Base-by-base conservation (phyloP, 2,329 filamentous ascomycete species). In the Fusarium anguioides region DNA sequence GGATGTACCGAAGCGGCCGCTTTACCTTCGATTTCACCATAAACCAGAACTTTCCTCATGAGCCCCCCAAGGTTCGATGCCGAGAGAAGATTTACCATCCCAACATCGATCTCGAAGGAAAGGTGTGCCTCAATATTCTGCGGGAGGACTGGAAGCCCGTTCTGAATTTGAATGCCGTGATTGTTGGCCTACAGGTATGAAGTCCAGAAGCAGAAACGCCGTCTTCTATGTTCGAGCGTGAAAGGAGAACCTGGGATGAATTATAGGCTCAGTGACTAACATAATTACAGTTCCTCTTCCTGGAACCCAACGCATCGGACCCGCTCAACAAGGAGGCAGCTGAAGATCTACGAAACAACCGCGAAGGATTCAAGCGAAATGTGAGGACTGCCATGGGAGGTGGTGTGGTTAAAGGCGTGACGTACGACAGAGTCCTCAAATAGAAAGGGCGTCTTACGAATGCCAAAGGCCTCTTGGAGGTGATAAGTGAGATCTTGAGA, bases 121-220 rank as follows among this genome's bases (percentile, higher is more conserved):
- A 99, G 77, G 94, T 99, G 66, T 99, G 96, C 83, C 82, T 99
- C 75, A 99, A 99, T 79, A 99, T 99, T 74, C 81, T 99, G 75
- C 86, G 96, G 64, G 96, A 99, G 82, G 96, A 99, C 82, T 99
- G 96, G 96, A 99, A 98, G 84, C 96, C 96, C 0, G 96, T 99
- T 41, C 82, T 99, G 76, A 98, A 98, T 78, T 80, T 99, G 77
- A 97, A 98, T 76, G 94, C 96, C 17, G 94, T 98, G 37, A 96
- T 99, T 71, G 94, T 98, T 51, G 96, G 96, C 39, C 81, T 99
- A 76, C 93, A 94, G 87, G 91, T 93, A 81, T 48, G 74, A 24
- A 18, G 8, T 4, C 14, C 20, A 18, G 29, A 21, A 45, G 35
- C 18, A 35, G 36, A 59, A 40, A 29, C 20, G 17, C 31, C 29